Evolutionary conservation across 1,284 basidiomycete genomes (phyloP).

Genomic region (Cryptococcus sp.): DNA sequence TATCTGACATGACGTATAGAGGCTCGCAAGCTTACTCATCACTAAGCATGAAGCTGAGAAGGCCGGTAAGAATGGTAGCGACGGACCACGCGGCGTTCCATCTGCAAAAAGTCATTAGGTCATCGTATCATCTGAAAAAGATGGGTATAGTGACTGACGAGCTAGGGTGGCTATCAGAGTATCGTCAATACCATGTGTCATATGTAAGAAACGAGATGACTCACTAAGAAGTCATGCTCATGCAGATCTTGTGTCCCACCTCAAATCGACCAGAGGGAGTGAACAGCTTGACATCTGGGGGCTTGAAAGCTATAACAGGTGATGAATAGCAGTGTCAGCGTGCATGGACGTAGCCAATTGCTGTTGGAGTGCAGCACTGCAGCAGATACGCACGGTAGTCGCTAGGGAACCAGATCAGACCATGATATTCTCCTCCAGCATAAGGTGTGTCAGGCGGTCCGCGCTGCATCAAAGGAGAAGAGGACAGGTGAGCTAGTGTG

Average conservation of each 20-base stretch:
- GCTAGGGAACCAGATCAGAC: slow-evolving; percentile 70
- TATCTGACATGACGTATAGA: not conserved
- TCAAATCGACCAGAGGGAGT: slow-evolving; percentile 92
- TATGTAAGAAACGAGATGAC: slow-evolving; percentile 45
- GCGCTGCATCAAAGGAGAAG: slow-evolving; percentile 59
- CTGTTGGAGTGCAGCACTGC: slow-evolving; percentile 62
- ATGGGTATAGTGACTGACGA: slow-evolving; percentile 31
- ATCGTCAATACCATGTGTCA: not conserved
- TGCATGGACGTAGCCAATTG: no score
- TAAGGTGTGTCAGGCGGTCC: slow-evolving; percentile 92
- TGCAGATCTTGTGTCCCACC: slow-evolving; percentile 91
- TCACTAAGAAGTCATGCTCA: slow-evolving; percentile 92
- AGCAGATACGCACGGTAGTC: slow-evolving; percentile 68
- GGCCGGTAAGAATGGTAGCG: slow-evolving; percentile 76
- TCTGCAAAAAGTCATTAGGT: slow-evolving; percentile 15
- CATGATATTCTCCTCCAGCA: slow-evolving; percentile 90
- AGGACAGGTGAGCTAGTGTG: not conserved
- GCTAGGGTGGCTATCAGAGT: slow-evolving; percentile 43
- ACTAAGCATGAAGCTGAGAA: slow-evolving; percentile 92
- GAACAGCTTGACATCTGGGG: slow-evolving; percentile 96
- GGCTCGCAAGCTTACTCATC: slow-evolving; percentile 63
- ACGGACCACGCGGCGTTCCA: slow-evolving; percentile 55
- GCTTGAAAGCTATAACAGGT: slow-evolving; percentile 73
- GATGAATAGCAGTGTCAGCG: not conserved
- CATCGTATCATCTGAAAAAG: not conserved